Conservation (phyloP, 176 grass and related monocot species). For the Dactylis glomerata region DNA sequence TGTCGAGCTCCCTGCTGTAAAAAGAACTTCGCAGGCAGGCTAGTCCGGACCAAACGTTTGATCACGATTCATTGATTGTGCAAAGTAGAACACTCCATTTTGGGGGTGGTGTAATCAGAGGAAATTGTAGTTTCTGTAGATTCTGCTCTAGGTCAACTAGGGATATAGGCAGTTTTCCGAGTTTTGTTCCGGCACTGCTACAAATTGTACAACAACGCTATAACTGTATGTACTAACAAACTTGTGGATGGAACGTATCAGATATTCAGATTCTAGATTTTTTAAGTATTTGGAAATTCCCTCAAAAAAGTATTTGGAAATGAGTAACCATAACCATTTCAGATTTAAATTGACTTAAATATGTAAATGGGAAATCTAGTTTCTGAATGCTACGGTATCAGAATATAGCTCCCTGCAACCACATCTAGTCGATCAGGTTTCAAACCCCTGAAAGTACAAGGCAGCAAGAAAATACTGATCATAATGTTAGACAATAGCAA, state of each 20-base stretch:
- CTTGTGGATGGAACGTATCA: background rate
- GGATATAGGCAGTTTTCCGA: background rate
- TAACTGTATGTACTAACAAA: constrained; percentile 15
- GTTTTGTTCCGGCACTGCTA: background rate
- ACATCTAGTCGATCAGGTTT: background rate
- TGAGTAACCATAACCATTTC: background rate
- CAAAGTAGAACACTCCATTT: background rate
- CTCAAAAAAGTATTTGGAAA: background rate
- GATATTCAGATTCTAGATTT: background rate
- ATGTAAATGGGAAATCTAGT: background rate
- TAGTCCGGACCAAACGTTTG: constrained; percentile 20
- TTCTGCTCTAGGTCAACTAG: background rate
- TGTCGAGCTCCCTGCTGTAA: constrained; percentile 60
- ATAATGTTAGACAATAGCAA: too few relatives aligned
- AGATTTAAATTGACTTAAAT: background rate
- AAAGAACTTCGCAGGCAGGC: constrained; percentile 70
- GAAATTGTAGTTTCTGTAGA: constrained; percentile 11
- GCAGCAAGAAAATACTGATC: too few relatives aligned
- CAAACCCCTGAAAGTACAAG: background rate
- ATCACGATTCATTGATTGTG: constrained; percentile 5
- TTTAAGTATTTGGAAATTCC: too few relatives aligned
- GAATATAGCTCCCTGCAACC: background rate
- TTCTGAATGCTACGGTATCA: background rate
- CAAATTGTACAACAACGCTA: background rate
- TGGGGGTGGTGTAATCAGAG: background rate